phyloP scores from a whole-genome alignment of 2,329 filamentous ascomycete species.

The Chalaropsis thielavioides region DNA sequence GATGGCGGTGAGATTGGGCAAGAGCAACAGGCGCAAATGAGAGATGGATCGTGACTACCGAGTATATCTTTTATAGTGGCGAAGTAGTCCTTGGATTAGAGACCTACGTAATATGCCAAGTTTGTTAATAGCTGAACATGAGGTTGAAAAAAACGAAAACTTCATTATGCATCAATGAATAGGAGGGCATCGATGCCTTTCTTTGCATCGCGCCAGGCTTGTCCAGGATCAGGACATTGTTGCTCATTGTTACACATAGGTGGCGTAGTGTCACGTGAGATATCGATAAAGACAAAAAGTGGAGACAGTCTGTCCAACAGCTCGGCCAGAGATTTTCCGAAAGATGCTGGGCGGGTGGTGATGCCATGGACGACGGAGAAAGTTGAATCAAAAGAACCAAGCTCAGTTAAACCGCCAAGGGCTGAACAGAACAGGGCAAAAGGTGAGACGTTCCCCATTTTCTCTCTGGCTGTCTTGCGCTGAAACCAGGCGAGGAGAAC shows the following conservation, averaged over 20 bases:
- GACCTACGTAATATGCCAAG: neutral
- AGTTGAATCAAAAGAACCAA: neutral
- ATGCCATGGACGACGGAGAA: neutral
- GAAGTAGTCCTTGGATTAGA: neutral
- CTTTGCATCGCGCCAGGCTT: too few relatives aligned
- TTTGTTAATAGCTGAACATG: neutral
- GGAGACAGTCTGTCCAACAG: neutral
- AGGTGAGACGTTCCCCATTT: too few relatives aligned
- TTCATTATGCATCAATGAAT: neutral
- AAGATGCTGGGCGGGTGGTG: neutral
- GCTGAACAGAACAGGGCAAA: too few relatives aligned
- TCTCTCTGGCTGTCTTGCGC: too few relatives aligned
- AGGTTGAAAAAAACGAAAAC: neutral
- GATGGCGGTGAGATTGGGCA: neutral
- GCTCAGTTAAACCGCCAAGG: too few relatives aligned
- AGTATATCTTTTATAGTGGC: slow-evolving; percentile 5
- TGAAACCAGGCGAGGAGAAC: too few relatives aligned
- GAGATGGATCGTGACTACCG: neutral
- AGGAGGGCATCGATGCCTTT: too few relatives aligned
- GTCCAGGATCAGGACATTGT: too few relatives aligned
- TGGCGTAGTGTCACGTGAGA: slow-evolving; percentile 5
- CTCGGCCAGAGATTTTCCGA: slow-evolving; percentile 11
- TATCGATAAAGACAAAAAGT: slow-evolving; percentile 1
- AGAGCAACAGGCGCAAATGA: neutral
- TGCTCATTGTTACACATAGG: neutral